Evolutionary conservation across 1,139 yeast species (phyloP), one percentile per base, ranked within the genome.

Genomic region (Candida tetrigidarum): DNA sequence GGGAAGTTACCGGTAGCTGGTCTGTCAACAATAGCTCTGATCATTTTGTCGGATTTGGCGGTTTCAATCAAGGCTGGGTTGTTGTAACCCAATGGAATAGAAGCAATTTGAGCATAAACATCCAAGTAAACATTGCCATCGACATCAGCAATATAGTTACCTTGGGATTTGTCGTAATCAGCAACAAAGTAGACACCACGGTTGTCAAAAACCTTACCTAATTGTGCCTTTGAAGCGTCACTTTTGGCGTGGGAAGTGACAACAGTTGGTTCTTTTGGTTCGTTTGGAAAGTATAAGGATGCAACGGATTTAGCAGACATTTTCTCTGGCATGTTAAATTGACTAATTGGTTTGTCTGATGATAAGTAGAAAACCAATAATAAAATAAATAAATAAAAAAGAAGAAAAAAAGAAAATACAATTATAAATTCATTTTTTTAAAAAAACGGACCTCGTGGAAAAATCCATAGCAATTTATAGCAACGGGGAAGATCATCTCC

Each of bases 1-100:
- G 93, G 90, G 66, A 84, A 86, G 71, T 84, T 84, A 50, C 90
- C 91, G 48, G 83, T 69, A 9, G 93, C 92, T 34, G 93, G 91
- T 62, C 93, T 78, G 67, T 86, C 84, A 53, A 84, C 83, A 51
- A 86, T 67, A 12, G 90, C 87, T 57, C 79, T 75, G 50, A 81
- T 64, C 85, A 84, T 83, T 55, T 76, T 81, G 48, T 80, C 84
- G 18, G 86, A 76, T 59, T 71, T 74, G 45, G 92, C 91, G 44
- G 77, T 78, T 59, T 78, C 76, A 44, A 76, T 71, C 53, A 86
- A 73, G 15, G 76, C 83, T 8, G 92, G 92, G 71, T 86, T 83
- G 71, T 86, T 86, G 80, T 86, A 86, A 44, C 93, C 93, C 53
- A 86, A 76, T 14, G 90, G 84, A 54, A 85, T 84, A 4, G 92